A percentile compares a stretch with the other conserved stretches of the same genome.
Conservation (phyloP, 2,329 filamentous ascomycete species). For the Colletotrichum godetiae region DNA sequence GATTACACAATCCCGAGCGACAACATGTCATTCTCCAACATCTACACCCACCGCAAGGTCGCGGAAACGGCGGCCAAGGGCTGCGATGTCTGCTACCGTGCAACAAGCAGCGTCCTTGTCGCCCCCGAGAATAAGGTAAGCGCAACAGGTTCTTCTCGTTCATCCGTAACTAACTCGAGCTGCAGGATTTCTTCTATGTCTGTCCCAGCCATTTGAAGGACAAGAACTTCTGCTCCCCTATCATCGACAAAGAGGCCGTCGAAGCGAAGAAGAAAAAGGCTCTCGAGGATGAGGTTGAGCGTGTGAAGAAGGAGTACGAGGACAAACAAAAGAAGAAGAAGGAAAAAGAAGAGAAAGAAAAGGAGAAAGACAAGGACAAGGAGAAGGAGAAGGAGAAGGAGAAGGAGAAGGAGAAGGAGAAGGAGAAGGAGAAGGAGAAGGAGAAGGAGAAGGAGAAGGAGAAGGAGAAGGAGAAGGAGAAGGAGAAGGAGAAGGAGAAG, state of each 20-base stretch:
- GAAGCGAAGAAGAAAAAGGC: slow-evolving; percentile 75
- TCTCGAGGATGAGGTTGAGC: slow-evolving; percentile 71
- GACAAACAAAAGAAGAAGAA: slow-evolving; percentile 76
- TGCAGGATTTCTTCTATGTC: slow-evolving; percentile 88
- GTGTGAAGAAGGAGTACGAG: slow-evolving; percentile 81
- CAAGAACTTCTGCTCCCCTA: slow-evolving; percentile 80
- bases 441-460: slow-evolving; percentile 77
- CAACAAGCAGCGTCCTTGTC: slow-evolving; percentile 86
- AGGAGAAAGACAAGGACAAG: slow-evolving; percentile 42
- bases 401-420: slow-evolving; percentile 56
- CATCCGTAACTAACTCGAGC: background rate
- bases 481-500: slow-evolving; percentile 61
- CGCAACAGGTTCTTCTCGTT: background rate
- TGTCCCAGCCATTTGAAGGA: slow-evolving; percentile 88
- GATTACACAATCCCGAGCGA: background rate
- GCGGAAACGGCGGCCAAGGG: slow-evolving; percentile 85
- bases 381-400: slow-evolving; percentile 61
- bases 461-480: slow-evolving; percentile 69
- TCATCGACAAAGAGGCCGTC: slow-evolving; percentile 74
- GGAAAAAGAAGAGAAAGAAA: slow-evolving; percentile 66
- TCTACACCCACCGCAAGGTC: slow-evolving; percentile 87
- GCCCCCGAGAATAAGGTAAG: slow-evolving; percentile 87
- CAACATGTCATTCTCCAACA: slow-evolving; percentile 74
- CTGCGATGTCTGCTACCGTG: slow-evolving; percentile 93
- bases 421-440: slow-evolving; percentile 61